Base-by-base conservation (phyloP, 2,329 filamentous ascomycete species). In the Beauveria australis region DNA sequence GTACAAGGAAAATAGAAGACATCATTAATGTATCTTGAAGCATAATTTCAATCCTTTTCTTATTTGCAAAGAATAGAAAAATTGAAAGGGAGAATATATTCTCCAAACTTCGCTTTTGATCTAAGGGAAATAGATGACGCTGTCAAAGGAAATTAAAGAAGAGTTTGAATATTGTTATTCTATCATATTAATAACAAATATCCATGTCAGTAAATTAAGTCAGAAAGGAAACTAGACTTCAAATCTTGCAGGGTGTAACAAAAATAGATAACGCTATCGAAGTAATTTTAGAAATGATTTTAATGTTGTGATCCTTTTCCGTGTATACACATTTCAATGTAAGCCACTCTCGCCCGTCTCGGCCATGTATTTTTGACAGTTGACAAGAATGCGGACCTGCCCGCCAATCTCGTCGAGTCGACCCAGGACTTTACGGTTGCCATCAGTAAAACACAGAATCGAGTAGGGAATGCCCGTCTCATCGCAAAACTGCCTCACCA, bases 401-500 rank as follows among this genome's bases (percentile, higher is more conserved):
- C 83, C 78, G 19, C 79, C 79, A 3, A 89, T 78, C 66, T 89
- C 83, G 14, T 77, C 78, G 49, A 88, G 70, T 28, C 76, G 67
- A 30, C 71, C 68, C 5, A 79, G 59, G 1, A 79, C 75, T 65
- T 81, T 79, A 62, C 79, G 75, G 71, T 89, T 89, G 0, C 85
- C 84, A 53, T 87, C 81, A 3, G 80, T 75, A 66, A 89, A 89
- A 3, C 79, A 80, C 64, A 84, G 79, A 41, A 86, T 75, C 8
- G 80, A 78, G 73, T 89, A 89, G 3, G 81, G 81, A 49, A 89
- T 85, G 5, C 77, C 77, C 1, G 84, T 84, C 28, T 88, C 83
- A n/a, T 80, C 71, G 69, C 83, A 88, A 66, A 88, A 89, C 48
- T 84, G 80, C 66, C 77, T 79, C 1, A 88, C 84, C 48, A 87